These are phyloP conservation scores for Penicillium taxi DNA, from an alignment of 495 filamentous ascomycete species.

Conservation along the genomic window DNA sequence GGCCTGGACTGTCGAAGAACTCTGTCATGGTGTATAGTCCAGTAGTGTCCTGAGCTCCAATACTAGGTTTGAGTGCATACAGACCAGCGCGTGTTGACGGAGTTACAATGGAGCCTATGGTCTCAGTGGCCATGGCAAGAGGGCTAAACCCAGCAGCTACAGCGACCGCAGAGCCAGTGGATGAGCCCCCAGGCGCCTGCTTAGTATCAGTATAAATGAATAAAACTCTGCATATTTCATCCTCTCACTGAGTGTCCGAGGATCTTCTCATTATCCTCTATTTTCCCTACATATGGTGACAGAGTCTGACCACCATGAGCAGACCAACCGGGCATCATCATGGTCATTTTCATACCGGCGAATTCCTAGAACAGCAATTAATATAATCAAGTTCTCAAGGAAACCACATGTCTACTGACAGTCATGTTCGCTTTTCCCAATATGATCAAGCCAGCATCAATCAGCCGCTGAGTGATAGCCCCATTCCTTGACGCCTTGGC, in stretches of 20 bases:
- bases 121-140: constrained; percentile 37
- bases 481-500: constrained; percentile 27
- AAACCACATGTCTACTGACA: constrained; percentile 21
- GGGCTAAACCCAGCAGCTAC: constrained; percentile 34
- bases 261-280: constrained; percentile 12
- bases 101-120: constrained; percentile 31
- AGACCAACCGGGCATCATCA: constrained; percentile 36
- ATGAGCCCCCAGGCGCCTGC: constrained; percentile 36
- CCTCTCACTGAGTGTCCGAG: constrained; percentile 18
- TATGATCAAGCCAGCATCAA: constrained; percentile 33
- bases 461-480: constrained; percentile 24
- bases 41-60: constrained; percentile 14
- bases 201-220: constrained; percentile 3
- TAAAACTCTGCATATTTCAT: background rate
- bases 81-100: constrained; percentile 31
- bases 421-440: constrained; percentile 39
- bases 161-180: constrained; percentile 37
- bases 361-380: constrained; percentile 16
- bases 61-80: constrained; percentile 28
- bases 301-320: constrained; percentile 34
- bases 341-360: constrained; percentile 23
- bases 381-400: constrained; percentile 7
- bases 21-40: constrained; percentile 12
- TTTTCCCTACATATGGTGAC: constrained; percentile 31
- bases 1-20: constrained; percentile 5